A percentile compares a stretch with the other conserved stretches of the same genome.
Evolutionary conservation across 768 basidiomycete genomes (phyloP).

Genomic region (Termitomyces eurrhizus): DNA sequence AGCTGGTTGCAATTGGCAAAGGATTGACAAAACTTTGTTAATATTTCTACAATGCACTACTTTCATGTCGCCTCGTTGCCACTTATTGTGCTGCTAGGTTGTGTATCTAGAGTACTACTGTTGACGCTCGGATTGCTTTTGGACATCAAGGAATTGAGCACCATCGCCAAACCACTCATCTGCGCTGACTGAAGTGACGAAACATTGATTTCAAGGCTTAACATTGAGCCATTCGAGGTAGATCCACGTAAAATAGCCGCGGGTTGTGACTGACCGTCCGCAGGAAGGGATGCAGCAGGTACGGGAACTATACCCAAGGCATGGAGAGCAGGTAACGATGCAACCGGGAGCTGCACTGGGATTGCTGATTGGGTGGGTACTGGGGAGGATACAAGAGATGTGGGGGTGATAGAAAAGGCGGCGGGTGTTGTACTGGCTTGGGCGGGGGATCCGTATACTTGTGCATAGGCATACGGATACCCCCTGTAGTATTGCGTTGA

Average conservation of each 20-base stretch:
- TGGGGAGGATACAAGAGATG: conserved; percentile 20
- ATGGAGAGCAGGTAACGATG: conserved; percentile 60
- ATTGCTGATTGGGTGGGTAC: conserved; percentile 34
- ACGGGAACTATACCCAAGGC: conserved; percentile 73
- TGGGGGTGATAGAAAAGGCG: conserved; percentile 27
- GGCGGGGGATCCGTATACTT: conserved; percentile 42
- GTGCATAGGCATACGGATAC: conserved; percentile 64
- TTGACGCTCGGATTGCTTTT: conserved; percentile 23
- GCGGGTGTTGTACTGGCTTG: conserved; percentile 29
- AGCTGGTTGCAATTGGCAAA: too few relatives aligned
- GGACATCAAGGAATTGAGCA: conserved; percentile 69
- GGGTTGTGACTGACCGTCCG: conserved; percentile 57
- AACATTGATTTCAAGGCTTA: conserved; percentile 78
- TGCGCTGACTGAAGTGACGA: conserved; percentile 69
- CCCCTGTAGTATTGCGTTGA: conserved; percentile 58
- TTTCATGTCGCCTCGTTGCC: conserved; percentile 1
- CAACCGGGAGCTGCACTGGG: conserved; percentile 70
- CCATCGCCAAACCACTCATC: conserved; percentile 68
- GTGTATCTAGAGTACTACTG: conserved; percentile 1
- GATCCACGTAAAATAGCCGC: conserved; percentile 76
- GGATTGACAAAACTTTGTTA: background rate
- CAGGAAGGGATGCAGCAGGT: conserved; percentile 47
- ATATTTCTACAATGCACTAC: background rate
- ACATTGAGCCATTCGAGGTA: conserved; percentile 64
- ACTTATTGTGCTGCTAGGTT: background rate